Evolutionary conservation across 495 filamentous ascomycete species (phyloP).

Genomic region (Trichoderma reesei): DNA sequence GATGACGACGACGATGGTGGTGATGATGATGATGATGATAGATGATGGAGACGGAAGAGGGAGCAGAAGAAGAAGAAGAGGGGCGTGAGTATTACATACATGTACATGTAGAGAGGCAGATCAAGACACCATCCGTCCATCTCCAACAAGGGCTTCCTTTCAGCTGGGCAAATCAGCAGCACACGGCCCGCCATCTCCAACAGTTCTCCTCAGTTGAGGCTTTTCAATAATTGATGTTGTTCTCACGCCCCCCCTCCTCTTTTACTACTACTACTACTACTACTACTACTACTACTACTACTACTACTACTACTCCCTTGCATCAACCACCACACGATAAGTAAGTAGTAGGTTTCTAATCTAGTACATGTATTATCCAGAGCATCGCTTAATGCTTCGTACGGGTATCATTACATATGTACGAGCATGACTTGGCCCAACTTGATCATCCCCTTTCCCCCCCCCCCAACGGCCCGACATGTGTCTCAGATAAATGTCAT

Average conservation of each 20-base stretch:
- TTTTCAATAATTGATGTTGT: neutral
- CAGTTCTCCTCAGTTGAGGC: neutral
- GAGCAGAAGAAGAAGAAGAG: neutral
- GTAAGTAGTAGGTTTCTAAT: too few relatives aligned
- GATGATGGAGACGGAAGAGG: neutral
- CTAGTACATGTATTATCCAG: too few relatives aligned
- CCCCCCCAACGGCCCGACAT: neutral
- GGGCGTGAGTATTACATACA: neutral
- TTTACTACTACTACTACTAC: neutral
- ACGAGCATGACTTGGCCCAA: too few relatives aligned
- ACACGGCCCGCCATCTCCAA: neutral
- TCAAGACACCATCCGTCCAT: neutral
- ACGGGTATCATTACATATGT: too few relatives aligned
- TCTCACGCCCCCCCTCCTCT: neutral
- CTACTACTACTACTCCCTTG: too few relatives aligned
- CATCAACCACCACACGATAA: too few relatives aligned
- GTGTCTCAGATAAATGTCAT: too few relatives aligned
- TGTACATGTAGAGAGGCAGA: too few relatives aligned
- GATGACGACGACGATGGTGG: neutral
- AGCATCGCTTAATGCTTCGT: too few relatives aligned
- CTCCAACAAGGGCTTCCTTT: neutral
- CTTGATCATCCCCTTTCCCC: neutral
- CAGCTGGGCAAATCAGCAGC: neutral
- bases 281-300: too few relatives aligned
- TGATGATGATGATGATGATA: neutral